Evolutionary conservation across 331 rosid genomes (phyloP), one percentile per base, ranked within the genome.

Genomic region (Malus hybrid): DNA sequence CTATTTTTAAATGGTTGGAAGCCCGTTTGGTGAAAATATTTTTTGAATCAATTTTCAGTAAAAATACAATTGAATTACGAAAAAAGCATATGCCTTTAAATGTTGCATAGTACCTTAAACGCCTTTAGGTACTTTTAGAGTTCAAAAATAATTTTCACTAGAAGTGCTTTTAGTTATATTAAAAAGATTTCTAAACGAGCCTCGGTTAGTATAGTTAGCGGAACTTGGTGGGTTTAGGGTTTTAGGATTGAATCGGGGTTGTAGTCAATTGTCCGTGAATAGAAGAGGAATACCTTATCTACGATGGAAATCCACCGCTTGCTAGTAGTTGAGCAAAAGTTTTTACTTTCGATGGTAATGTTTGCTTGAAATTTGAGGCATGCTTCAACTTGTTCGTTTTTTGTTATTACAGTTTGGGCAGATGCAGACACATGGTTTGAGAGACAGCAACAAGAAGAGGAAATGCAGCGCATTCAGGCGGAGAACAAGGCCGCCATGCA

Each of bases 341-440:
- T 50, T 20, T 7, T 19, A 6, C 61, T 31, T 64, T 29, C 6
- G 18, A 64, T 14, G 44, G 44, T 52, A 33, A 11, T 18, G 29
- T 18, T 31, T 33, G 65, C 52, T 7, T 34, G 27, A 27, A 19
- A 12, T 1, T 28, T 20, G 15, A 15, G 32, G 48, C 12, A 5
- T 77, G 71, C 59, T 70, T 36, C 11, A 55, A 24, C 6, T 39
- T 19, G 50, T 10, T 46, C 70, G 3, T 67, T 33, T 36, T 42
- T 44, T 69, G 12, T 16, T 36, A 72, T 32, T 7, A 6, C 59
- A 94, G 99, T 94, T 78, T 94, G 99, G 99, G 99, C 97, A 73
- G 99, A 94, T 81, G 99, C 99, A 27, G 99, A 94, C 89, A 94
- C 99, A 0, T 94, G 96, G 97, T 94, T 94, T 83, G 99, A 92